These are phyloP conservation scores for Phytophthora pseudosyringae DNA, from an alignment of 352 stramenopile genomes.

Conservation along the genomic window DNA sequence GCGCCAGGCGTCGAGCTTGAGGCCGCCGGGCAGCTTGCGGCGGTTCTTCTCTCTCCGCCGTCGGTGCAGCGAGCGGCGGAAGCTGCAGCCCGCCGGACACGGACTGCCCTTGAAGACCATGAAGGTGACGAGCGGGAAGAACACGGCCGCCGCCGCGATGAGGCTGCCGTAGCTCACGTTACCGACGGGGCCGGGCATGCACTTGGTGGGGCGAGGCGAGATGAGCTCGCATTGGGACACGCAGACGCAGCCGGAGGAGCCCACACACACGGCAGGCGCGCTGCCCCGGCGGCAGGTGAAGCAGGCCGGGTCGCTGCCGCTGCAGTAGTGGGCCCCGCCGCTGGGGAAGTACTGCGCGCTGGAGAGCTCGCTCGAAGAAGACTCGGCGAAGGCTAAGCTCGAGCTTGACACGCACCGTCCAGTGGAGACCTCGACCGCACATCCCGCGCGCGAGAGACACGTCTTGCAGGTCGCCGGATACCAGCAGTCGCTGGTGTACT, in stretches of 20 bases:
- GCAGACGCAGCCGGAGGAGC: slow-evolving; percentile 21
- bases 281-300: slow-evolving; percentile 22
- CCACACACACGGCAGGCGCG: slow-evolving; percentile 17
- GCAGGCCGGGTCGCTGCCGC: slow-evolving; percentile 17
- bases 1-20: slow-evolving; percentile 34
- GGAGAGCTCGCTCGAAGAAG: neutral
- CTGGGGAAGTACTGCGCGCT: slow-evolving; percentile 17
- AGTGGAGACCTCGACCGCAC: slow-evolving; percentile 24
- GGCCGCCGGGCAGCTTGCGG: slow-evolving; percentile 15
- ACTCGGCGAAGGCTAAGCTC: slow-evolving; percentile 1
- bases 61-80: slow-evolving; percentile 9
- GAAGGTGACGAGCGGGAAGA: slow-evolving; percentile 24
- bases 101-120: slow-evolving; percentile 27
- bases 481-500: slow-evolving; percentile 29
- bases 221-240: slow-evolving; percentile 29
- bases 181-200: neutral
- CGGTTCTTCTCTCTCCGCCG: slow-evolving; percentile 8
- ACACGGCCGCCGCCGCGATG: slow-evolving; percentile 13
- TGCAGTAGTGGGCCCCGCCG: slow-evolving; percentile 25
- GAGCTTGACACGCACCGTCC: slow-evolving; percentile 21
- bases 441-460: slow-evolving; percentile 20
- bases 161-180: slow-evolving; percentile 7
- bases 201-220: slow-evolving; percentile 23
- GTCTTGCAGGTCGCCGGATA: slow-evolving; percentile 27
- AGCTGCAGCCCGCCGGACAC: slow-evolving; percentile 11